phyloP scores from a whole-genome alignment of 2,329 filamentous ascomycete species.

The Ascochyta pisi region DNA sequence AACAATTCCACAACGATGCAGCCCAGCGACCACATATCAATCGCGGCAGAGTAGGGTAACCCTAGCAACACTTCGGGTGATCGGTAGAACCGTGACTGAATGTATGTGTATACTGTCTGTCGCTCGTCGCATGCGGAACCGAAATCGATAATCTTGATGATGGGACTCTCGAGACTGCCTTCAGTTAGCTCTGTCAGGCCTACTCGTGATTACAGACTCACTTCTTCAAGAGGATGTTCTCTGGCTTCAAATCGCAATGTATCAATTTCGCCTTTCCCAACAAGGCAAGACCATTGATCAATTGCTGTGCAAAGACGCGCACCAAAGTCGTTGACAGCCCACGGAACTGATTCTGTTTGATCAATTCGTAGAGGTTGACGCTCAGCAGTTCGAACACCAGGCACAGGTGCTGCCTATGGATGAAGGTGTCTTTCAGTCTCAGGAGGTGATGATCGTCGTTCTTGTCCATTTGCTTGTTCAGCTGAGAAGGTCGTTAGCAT shows the following conservation, averaged over 20 bases:
- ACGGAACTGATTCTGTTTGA: conserved; percentile 99
- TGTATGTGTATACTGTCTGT: conserved; percentile 98
- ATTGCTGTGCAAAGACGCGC: conserved; percentile 94
- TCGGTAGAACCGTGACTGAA: conserved; percentile 96
- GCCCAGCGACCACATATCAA: conserved; percentile 99
- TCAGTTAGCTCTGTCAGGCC: conserved; percentile 17
- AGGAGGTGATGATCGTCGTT: conserved; percentile 98
- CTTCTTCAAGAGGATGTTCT: conserved; percentile 98
- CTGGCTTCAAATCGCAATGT: conserved; percentile 96
- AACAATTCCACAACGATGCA: conserved; percentile 99
- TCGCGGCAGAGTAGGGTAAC: conserved; percentile 94
- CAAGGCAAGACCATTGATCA: conserved; percentile 88
- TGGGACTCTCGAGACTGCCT: conserved; percentile 84
- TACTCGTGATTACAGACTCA: conserved; percentile 45
- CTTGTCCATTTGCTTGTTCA: conserved; percentile 98
- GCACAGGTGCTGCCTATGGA: conserved; percentile 95
- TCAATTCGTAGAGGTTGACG: conserved; percentile 97
- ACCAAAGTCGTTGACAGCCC: conserved; percentile 96
- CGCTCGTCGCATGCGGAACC: conserved; percentile 97
- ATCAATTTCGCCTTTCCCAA: conserved; percentile 96
- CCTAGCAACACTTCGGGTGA: conserved; percentile 96
- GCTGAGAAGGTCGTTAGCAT: conserved; percentile 56
- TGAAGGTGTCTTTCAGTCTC: conserved; percentile 95
- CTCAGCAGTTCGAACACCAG: conserved; percentile 95
- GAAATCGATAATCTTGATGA: conserved; percentile 99